Evolutionary conservation across 257 asterid species (phyloP).

Genomic region (Gentiana macrophylla): DNA sequence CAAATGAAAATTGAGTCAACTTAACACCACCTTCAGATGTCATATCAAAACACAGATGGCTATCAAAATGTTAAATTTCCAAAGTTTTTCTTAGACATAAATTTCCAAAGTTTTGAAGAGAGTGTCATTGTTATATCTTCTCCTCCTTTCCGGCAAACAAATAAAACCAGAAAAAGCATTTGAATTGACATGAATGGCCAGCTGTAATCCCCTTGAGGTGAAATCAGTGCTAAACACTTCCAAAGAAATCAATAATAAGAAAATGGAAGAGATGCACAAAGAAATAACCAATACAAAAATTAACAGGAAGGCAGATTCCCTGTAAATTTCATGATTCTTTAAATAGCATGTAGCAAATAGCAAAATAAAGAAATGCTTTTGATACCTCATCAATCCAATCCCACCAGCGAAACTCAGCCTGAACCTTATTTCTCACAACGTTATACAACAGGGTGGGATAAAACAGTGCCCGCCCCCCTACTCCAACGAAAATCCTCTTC

Average conservation of each 20-base stretch:
- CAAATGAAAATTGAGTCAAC: no score
- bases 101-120: no score
- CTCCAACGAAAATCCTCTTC: constrained; percentile 35
- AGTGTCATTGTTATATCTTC: neutral
- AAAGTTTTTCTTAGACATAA: no score
- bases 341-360: neutral
- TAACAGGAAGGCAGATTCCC: no score
- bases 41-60: no score
- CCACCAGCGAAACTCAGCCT: constrained; percentile 54
- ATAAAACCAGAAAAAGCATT: neutral
- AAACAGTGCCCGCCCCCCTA: constrained; percentile 41
- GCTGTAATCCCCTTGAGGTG: no score
- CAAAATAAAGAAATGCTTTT: neutral
- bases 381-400: constrained; percentile 57
- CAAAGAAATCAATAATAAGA: no score
- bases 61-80: no score
- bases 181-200: neutral
- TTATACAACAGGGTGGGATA: constrained; percentile 50
- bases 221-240: no score
- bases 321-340: neutral
- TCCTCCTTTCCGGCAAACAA: neutral
- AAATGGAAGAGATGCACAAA: neutral
- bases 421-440: constrained; percentile 42
- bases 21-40: no score
- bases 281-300: neutral